Evolutionary conservation across 176 grass and related monocot genomes (phyloP), one percentile per base, ranked within the genome.

Genomic region (Aegilops tauschii): DNA sequence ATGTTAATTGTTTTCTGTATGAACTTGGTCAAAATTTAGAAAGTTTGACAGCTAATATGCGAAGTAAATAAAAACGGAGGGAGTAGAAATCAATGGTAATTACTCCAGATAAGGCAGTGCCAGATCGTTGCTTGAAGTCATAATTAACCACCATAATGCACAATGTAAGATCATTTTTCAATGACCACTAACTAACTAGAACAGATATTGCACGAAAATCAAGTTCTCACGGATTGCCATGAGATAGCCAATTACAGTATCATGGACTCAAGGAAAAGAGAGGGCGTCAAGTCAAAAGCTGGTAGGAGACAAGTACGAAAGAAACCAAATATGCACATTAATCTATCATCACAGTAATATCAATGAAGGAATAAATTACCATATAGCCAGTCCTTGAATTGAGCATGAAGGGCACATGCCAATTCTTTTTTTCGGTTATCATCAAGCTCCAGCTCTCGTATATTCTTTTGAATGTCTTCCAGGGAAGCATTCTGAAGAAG

Each of bases 351-450:
- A 79, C 29, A 84, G 59, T 66, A 74, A 20, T 61, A 80, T 74
- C 32, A 67, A 25, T 49, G 68, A 20, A 83, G 52, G 27, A 81
- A 77, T 79, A 68, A 76, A 84, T 77, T 96, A 96, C 97, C 92
- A 29, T 99, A 96, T 80, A 99, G 87, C 97, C 97, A 99, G 61
- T 99, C 97, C 86, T 87, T 96, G 81, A 99, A 99, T 80, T 99
- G 97, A 74, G 88, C 90, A 81, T 99, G 97, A 84, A 99, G 90
- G 12, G 87, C 92, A 68, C 87, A 87, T 72, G 94, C 97, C 72
- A 99, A 81, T 84, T 99, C 97, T 29, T 91, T 83, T 78, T 94
- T 99, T 54, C 92, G 87, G 71, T 80, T 99, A 82, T 96, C 94
- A 91, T 96, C 94, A 37, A 99, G 61, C 85, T 96, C 87, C 44